Conservation (phyloP, 1,284 basidiomycete species). For the Peniophora sp. region DNA sequence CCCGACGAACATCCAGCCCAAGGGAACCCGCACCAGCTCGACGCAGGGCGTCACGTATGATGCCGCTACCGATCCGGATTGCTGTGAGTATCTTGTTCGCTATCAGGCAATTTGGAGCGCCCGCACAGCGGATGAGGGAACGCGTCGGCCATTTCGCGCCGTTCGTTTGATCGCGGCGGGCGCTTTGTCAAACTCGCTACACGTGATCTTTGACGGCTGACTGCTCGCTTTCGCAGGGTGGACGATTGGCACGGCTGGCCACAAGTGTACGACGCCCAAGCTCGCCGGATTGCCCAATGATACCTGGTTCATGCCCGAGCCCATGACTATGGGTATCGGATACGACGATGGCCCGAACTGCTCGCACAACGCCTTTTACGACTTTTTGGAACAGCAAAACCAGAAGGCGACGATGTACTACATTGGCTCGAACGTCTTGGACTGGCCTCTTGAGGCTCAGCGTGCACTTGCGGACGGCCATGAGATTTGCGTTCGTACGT, state of each 20-base stretch:
- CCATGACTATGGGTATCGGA: slow-evolving; percentile 51
- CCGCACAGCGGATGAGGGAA: not conserved
- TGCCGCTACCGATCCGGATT: slow-evolving; percentile 31
- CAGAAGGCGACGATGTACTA: slow-evolving; percentile 78
- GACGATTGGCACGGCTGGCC: slow-evolving; percentile 28
- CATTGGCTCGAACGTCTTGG: slow-evolving; percentile 70
- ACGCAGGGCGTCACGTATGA: slow-evolving; percentile 21
- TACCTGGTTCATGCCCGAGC: slow-evolving; percentile 57
- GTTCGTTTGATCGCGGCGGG: not conserved
- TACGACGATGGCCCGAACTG: slow-evolving; percentile 76
- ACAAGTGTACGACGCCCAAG: slow-evolving; percentile 52
- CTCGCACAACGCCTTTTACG: slow-evolving; percentile 54
- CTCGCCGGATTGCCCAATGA: slow-evolving; percentile 36
- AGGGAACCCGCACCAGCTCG: slow-evolving; percentile 20
- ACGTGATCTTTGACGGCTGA: not conserved
- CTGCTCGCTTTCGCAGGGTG: slow-evolving; percentile 28
- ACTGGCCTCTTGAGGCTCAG: slow-evolving; percentile 66
- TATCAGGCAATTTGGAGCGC: not conserved
- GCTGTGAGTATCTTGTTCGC: slow-evolving; percentile 20
- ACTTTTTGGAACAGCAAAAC: slow-evolving; percentile 52
- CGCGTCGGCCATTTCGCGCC: not conserved
- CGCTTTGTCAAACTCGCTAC: too few relatives aligned
- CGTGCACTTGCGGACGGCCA: slow-evolving; percentile 59
- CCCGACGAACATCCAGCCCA: slow-evolving; percentile 12
- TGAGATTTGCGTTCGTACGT: slow-evolving; percentile 50